Evolutionary conservation across 176 grass and related monocot species (phyloP).

Genomic region (Musa itinerans): DNA sequence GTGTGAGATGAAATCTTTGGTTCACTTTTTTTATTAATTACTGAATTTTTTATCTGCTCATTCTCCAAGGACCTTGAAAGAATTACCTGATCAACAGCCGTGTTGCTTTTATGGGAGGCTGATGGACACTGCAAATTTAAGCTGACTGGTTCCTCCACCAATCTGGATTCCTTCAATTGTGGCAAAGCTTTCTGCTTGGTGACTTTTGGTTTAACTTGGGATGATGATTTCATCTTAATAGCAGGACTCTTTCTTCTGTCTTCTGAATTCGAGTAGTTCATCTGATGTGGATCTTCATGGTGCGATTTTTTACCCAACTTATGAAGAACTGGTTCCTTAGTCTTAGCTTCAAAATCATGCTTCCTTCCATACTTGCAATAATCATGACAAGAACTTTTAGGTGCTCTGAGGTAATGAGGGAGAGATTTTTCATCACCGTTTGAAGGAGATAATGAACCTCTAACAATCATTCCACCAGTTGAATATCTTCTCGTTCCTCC

Average conservation of each 20-base stretch:
- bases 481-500: slow-evolving; percentile 23
- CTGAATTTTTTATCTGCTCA: not conserved
- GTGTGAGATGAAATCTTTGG: slow-evolving; percentile 25
- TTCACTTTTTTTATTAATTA: not conserved
- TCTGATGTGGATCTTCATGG: slow-evolving; percentile 1
- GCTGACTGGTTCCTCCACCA: slow-evolving; percentile 23
- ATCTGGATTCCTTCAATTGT: slow-evolving; percentile 27
- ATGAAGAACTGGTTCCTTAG: slow-evolving; percentile 19
- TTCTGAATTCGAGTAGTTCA: not conserved
- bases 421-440: slow-evolving; percentile 26
- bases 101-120: slow-evolving; percentile 23
- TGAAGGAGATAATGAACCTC: not conserved
- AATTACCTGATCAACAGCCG: slow-evolving; percentile 32
- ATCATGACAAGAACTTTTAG: slow-evolving; percentile 70
- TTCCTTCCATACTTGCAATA: slow-evolving; percentile 58
- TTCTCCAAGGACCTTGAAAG: not conserved
- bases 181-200: slow-evolving; percentile 25
- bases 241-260: slow-evolving; percentile 47
- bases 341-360: slow-evolving; percentile 38
- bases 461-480: slow-evolving; percentile 25
- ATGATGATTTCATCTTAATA: slow-evolving; percentile 31
- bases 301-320: slow-evolving; percentile 12
- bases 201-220: slow-evolving; percentile 33
- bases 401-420: slow-evolving; percentile 55
- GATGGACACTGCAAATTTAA: not conserved